phyloP scores from a whole-genome alignment of 2,329 filamentous ascomycete genomes.

The Microcyclosporella mali region DNA sequence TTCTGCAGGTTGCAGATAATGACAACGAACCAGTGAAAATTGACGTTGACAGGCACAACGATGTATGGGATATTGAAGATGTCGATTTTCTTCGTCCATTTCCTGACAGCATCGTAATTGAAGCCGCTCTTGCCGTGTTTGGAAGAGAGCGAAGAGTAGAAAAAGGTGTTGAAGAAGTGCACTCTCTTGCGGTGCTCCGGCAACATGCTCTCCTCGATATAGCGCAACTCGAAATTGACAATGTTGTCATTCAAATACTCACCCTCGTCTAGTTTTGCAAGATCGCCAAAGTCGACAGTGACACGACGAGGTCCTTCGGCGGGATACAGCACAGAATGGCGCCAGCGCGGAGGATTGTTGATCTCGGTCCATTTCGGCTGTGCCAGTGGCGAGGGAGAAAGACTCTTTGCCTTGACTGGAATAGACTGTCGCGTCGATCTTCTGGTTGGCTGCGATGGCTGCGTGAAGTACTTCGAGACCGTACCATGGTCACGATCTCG shows the following conservation, averaged over 20 bases:
- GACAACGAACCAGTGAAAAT: constrained; percentile 83
- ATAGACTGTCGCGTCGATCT: constrained; percentile 17
- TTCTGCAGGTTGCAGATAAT: constrained; percentile 86
- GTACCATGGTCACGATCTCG: not conserved
- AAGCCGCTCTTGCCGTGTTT: constrained; percentile 51
- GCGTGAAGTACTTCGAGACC: constrained; percentile 5
- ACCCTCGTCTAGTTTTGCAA: constrained; percentile 71
- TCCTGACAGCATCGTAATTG: constrained; percentile 77
- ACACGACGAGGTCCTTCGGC: constrained; percentile 52
- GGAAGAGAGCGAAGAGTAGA: constrained; percentile 68
- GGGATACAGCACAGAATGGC: constrained; percentile 55
- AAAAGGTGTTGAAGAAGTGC: constrained; percentile 90
- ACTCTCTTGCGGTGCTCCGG: constrained; percentile 49
- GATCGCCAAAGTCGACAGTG: constrained; percentile 64
- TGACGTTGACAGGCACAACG: constrained; percentile 84
- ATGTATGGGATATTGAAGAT: constrained; percentile 83
- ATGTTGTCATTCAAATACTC: constrained; percentile 91
- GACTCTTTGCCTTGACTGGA: constrained; percentile 2
- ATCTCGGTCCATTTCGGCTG: constrained; percentile 20
- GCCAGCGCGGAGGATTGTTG: constrained; percentile 24
- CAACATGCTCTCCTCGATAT: constrained; percentile 27
- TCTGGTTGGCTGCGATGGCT: constrained; percentile 1
- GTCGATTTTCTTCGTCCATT: constrained; percentile 77
- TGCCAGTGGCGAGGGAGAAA: constrained; percentile 10
- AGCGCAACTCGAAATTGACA: constrained; percentile 76